Conservation (phyloP, 371 early-diverging fungal species). For the Sporodiniella umbellata region DNA sequence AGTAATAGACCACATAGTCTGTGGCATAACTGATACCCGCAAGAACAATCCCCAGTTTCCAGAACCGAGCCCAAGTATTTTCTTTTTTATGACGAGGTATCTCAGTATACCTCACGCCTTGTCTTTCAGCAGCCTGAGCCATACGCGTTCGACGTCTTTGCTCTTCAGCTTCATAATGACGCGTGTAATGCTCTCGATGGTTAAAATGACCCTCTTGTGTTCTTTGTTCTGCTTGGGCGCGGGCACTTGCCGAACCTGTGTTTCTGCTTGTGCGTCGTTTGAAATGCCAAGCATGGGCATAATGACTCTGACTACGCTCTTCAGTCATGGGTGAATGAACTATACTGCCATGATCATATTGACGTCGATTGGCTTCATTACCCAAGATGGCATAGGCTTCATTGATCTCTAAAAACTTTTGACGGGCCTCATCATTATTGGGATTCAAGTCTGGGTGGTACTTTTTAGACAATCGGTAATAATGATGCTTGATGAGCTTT, state of each 20-base stretch:
- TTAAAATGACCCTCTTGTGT: slow-evolving; percentile 15
- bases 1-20: slow-evolving; percentile 1
- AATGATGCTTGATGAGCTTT: slow-evolving; percentile 72
- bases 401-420: slow-evolving; percentile 72
- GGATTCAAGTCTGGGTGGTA: slow-evolving; percentile 88
- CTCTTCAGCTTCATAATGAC: slow-evolving; percentile 45
- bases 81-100: slow-evolving; percentile 6
- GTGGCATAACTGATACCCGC: slow-evolving; percentile 24
- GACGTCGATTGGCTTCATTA: slow-evolving; percentile 67
- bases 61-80: slow-evolving; percentile 16
- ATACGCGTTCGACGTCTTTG: slow-evolving; percentile 31
- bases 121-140: slow-evolving; percentile 29
- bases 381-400: slow-evolving; percentile 85
- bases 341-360: slow-evolving; percentile 64
- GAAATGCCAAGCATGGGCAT: slow-evolving; percentile 36
- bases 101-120: slow-evolving; percentile 14
- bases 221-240: slow-evolving; percentile 38
- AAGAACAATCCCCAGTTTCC: slow-evolving; percentile 19
- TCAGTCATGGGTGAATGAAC: slow-evolving; percentile 7
- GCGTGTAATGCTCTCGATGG: slow-evolving; percentile 25
- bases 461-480: slow-evolving; percentile 79
- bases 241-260: slow-evolving; percentile 42
- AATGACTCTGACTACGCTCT: slow-evolving; percentile 12
- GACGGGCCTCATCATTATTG: slow-evolving; percentile 61
- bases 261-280: slow-evolving; percentile 22